These are phyloP conservation scores for Hymenoscyphus occultus DNA, from an alignment of 2,329 filamentous ascomycete genomes.

Conservation along the genomic window DNA sequence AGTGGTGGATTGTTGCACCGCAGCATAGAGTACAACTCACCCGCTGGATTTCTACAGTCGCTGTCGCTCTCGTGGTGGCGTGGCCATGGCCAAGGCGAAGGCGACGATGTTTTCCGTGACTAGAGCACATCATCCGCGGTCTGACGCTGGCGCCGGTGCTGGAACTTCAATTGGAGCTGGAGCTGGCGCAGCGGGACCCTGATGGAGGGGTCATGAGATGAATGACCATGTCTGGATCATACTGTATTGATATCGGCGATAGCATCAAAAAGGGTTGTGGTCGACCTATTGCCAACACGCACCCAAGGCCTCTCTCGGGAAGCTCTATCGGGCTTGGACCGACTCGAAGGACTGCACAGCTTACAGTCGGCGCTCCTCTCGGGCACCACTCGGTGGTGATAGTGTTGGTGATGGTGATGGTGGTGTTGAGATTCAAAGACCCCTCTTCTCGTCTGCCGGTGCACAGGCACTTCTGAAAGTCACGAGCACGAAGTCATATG, in stretches of 20 bases:
- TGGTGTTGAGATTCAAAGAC: not conserved
- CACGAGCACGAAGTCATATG: too few relatives aligned
- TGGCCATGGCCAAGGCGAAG: not conserved
- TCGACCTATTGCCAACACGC: not conserved
- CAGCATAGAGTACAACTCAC: slow-evolving; percentile 1
- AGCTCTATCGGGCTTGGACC: not conserved
- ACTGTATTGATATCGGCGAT: not conserved
- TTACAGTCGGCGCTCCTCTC: not conserved
- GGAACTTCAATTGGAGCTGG: too few relatives aligned
- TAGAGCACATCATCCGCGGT: not conserved
- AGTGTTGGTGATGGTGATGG: not conserved
- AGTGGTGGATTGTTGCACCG: slow-evolving; percentile 1
- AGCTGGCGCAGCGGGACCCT: too few relatives aligned
- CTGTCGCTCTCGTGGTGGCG: not conserved
- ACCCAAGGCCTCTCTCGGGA: not conserved
- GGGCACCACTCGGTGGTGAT: not conserved
- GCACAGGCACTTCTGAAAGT: too few relatives aligned
- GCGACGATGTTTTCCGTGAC: not conserved
- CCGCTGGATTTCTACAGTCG: not conserved
- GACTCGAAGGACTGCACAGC: not conserved
- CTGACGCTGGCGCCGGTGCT: not conserved
- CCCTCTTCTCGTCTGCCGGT: not conserved
- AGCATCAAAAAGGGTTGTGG: not conserved
- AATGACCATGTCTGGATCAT: not conserved
- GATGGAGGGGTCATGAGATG: too few relatives aligned